A percentile compares a stretch with the other conserved stretches of the same genome.
Evolutionary conservation across 2,329 filamentous ascomycete species (phyloP).

Genomic region (Xylariaceae sp.): DNA sequence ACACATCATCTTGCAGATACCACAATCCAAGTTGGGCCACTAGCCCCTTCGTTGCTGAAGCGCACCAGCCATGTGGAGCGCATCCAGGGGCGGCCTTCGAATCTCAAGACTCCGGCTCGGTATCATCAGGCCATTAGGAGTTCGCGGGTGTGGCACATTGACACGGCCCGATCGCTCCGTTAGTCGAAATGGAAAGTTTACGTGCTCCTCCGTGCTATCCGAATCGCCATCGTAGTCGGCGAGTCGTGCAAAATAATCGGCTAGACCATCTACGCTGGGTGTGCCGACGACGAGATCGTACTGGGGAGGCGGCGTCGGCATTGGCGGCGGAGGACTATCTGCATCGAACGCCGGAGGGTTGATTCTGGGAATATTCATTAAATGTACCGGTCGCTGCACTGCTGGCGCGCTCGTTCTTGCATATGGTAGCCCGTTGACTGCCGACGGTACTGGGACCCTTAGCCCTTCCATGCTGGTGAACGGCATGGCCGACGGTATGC

Average conservation of each 20-base stretch:
- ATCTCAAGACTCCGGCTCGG: constrained; percentile 55
- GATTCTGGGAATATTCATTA: constrained; percentile 77
- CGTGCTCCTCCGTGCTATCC: constrained; percentile 33
- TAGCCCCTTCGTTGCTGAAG: constrained; percentile 28
- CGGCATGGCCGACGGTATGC: constrained; percentile 39
- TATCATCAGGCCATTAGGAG: constrained; percentile 47
- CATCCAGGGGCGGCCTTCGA: constrained; percentile 37
- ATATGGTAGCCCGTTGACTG: constrained; percentile 48
- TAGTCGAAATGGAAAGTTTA: constrained; percentile 35
- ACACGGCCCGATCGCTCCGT: constrained; percentile 50
- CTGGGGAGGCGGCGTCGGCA: constrained; percentile 70
- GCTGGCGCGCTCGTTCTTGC: constrained; percentile 23
- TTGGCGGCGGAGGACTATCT: constrained; percentile 66
- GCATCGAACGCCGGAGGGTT: constrained; percentile 84
- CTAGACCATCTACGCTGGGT: constrained; percentile 61
- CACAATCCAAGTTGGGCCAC: constrained; percentile 13
- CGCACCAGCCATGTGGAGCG: constrained; percentile 27
- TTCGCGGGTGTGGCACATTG: constrained; percentile 53
- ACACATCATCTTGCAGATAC: constrained; percentile 2
- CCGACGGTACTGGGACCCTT: constrained; percentile 45
- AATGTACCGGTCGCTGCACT: constrained; percentile 62
- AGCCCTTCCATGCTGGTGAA: constrained; percentile 24
- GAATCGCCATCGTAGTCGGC: constrained; percentile 59
- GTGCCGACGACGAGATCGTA: constrained; percentile 75
- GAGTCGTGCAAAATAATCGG: constrained; percentile 81